Evolutionary conservation across 805 yeast species (phyloP), one percentile per base, ranked within the genome.

Genomic region (Saccharomycopsis sp.): DNA sequence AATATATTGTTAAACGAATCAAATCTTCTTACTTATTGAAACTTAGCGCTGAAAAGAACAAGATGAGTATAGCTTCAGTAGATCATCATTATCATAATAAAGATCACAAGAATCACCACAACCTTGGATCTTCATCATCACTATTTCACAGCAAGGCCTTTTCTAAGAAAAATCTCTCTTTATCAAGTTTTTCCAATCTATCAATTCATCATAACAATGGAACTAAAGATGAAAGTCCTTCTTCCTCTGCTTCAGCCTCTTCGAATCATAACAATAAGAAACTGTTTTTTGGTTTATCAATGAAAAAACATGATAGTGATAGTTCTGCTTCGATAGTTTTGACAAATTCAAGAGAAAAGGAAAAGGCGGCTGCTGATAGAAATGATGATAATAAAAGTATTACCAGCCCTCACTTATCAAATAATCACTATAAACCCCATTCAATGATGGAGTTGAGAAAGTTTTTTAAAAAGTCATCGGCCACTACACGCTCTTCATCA

Each of bases 381-480:
- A 17, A 36, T 28, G 3, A 3, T 4, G 35, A 15, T 13, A n/a
- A 12, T 23, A 19, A 36, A 5, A 13, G 12, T 2, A 14, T 10
- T 8, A 8, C 26, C 10, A 23, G 26, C 26, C 26, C 6, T 23
- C 26, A 23, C 26, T 10, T n/a, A n/a, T n/a, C n/a, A n/a, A n/a
- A n/a, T n/a, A n/a, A 21, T 5, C 15, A 12, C 30, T 28, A 21
- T 36, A 10, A 25, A 5, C 26, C 32, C 25, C 18, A 39, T 21
- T 33, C 41, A 10, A 39, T 39, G 41, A 20, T 33, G 15, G 37
- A 39, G 26, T 26, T 39, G 4, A 23, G 29, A 23, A 39, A 39
- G 37, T 39, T 39, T 23, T 39, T 39, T 27, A 39, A 27, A 17
- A 35, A 21, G 17, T 28, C 15, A 28, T 5, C 5, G 13, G 31